These are phyloP conservation scores for Mortierella sp. DNA, from an alignment of 371 early-diverging fungal genomes.

Conservation along the genomic window DNA sequence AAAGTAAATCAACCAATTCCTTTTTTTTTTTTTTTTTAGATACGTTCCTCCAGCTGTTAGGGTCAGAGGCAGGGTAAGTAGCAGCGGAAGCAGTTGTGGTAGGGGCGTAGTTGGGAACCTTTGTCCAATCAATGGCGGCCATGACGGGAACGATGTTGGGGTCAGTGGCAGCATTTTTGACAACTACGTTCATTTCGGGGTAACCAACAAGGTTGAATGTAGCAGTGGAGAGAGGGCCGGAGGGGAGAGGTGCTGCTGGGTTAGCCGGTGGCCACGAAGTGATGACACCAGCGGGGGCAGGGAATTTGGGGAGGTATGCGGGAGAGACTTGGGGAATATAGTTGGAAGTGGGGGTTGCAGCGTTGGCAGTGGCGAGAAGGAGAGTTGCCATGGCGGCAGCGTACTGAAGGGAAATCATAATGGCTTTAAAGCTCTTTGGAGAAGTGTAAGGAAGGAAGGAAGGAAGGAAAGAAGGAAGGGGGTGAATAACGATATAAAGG, in stretches of 20 bases:
- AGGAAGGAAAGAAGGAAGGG: too few species aligned
- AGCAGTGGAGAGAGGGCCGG: slow-evolving; percentile 13
- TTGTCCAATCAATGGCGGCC: not conserved
- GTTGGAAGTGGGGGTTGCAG: slow-evolving; percentile 4
- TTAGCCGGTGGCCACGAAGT: slow-evolving; percentile 14
- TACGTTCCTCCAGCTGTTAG: slow-evolving; percentile 13
- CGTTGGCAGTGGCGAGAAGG: slow-evolving; percentile 11
- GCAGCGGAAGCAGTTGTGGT: not conserved
- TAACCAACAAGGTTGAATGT: not conserved
- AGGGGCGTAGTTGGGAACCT: not conserved
- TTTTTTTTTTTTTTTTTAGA: not conserved
- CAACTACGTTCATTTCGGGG: slow-evolving; percentile 9
- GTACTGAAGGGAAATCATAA: slow-evolving; percentile 17
- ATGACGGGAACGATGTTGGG: slow-evolving; percentile 10
- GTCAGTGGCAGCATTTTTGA: slow-evolving; percentile 13
- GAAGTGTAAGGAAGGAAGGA: not conserved
- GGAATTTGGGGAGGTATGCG: slow-evolving; percentile 7
- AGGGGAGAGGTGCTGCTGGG: slow-evolving; percentile 3
- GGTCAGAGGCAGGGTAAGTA: slow-evolving; percentile 1
- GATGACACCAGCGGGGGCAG: slow-evolving; percentile 4
- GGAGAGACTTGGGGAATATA: slow-evolving; percentile 8
- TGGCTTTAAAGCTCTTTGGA: not conserved
- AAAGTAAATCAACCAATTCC: not conserved
- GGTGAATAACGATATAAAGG: too few species aligned
- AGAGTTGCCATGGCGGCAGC: slow-evolving; percentile 8